Evolutionary conservation across 2,329 filamentous ascomycete genomes (phyloP).

Genomic region (Apiospora marii): DNA sequence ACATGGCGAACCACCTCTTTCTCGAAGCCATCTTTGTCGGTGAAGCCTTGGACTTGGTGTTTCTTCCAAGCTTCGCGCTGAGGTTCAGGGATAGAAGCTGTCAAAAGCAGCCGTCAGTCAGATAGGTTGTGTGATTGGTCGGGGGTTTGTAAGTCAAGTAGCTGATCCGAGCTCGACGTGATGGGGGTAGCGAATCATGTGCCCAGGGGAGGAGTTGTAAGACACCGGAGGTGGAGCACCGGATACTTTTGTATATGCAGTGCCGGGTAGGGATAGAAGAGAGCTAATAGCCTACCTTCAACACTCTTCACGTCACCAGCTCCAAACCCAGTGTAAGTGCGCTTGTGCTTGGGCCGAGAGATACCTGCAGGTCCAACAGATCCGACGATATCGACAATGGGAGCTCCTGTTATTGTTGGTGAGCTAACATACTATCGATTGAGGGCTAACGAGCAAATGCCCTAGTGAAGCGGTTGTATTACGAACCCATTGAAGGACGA

Average conservation of each 20-base stretch:
- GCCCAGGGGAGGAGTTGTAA: background rate
- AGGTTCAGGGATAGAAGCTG: slow-evolving; percentile 83
- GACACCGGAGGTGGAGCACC: background rate
- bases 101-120: background rate
- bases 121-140: background rate
- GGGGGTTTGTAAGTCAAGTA: background rate
- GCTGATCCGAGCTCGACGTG: background rate
- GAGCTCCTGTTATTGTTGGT: slow-evolving; percentile 59
- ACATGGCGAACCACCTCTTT: slow-evolving; percentile 91
- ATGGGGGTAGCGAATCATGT: background rate
- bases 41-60: slow-evolving; percentile 72
- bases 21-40: slow-evolving; percentile 83
- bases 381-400: slow-evolving; percentile 85
- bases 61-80: slow-evolving; percentile 82
- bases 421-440: background rate
- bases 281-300: slow-evolving; percentile 67
- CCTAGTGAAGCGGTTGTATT: background rate
- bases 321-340: slow-evolving; percentile 94
- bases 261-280: background rate
- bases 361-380: slow-evolving; percentile 86
- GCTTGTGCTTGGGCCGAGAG: slow-evolving; percentile 91
- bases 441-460: background rate
- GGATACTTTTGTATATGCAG: slow-evolving; percentile 1
- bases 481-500: slow-evolving; percentile 71
- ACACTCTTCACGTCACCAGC: slow-evolving; percentile 91